These are phyloP conservation scores for Jacaranda mimosifolia DNA, from an alignment of 257 asterid species.

Conservation along the genomic window DNA sequence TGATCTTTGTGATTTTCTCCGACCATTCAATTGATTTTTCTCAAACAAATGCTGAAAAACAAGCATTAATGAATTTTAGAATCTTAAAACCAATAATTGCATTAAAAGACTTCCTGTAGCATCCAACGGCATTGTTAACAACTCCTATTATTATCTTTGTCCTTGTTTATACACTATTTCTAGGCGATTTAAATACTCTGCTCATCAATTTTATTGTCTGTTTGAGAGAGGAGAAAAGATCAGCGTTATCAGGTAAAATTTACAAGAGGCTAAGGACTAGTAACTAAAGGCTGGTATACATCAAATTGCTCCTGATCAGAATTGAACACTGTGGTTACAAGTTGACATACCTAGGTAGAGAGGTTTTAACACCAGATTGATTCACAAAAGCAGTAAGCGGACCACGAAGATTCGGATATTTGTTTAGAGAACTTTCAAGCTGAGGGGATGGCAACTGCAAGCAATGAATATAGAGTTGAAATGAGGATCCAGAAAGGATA, in stretches of 20 bases:
- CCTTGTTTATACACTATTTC: neutral
- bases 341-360: slow-evolving; percentile 78
- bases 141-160: neutral
- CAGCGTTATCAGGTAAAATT: neutral
- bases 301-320: neutral
- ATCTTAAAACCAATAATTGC: no score
- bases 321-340: slow-evolving; percentile 4
- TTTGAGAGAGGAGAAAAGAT: no score
- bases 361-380: slow-evolving; percentile 61
- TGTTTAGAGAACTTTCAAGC: slow-evolving; percentile 90
- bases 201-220: no score
- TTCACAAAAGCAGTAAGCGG: slow-evolving; percentile 71
- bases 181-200: no score
- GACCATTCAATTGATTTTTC: no score
- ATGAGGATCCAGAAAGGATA: slow-evolving; percentile 17
- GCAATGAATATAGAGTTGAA: slow-evolving; percentile 37
- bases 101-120: neutral
- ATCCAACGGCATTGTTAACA: neutral
- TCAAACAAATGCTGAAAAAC: no score
- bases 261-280: slow-evolving; percentile 1
- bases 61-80: no score
- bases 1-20: no score
- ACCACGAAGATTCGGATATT: slow-evolving; percentile 80
- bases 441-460: slow-evolving; percentile 96
- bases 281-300: neutral